Percentiles rank a stretch among this genome's conserved stretches.
These are phyloP conservation scores for Annulohypoxylon stygium DNA, from an alignment of 495 filamentous ascomycete genomes.

Conservation along the genomic window DNA sequence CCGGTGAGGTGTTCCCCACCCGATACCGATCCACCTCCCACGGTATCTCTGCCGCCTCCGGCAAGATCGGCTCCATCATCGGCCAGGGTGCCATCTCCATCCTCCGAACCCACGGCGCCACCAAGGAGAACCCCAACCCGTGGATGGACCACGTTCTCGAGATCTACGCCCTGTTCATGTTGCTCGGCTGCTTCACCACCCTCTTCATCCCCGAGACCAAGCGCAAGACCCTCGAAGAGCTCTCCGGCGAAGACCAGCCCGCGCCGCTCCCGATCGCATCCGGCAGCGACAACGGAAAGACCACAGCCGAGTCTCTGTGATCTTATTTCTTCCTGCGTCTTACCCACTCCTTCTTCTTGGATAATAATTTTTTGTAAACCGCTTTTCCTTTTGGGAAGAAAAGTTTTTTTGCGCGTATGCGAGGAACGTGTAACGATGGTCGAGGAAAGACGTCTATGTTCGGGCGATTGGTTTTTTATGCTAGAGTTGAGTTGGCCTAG, in stretches of 20 bases:
- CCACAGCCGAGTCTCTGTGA: slow-evolving; percentile 46
- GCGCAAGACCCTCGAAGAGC: slow-evolving; percentile 73
- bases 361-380: slow-evolving; percentile 2
- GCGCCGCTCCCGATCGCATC: slow-evolving; percentile 16
- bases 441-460: neutral
- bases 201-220: slow-evolving; percentile 81
- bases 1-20: slow-evolving; percentile 91
- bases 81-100: slow-evolving; percentile 67
- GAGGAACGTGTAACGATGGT: slow-evolving; percentile 18
- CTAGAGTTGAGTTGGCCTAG: neutral
- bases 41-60: slow-evolving; percentile 85
- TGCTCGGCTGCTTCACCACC: slow-evolving; percentile 74
- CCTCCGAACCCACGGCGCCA: slow-evolving; percentile 61
- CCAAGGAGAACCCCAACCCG: slow-evolving; percentile 60
- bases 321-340: neutral
- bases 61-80: slow-evolving; percentile 85
- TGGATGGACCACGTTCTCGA: slow-evolving; percentile 86
- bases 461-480: neutral
- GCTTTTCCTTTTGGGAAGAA: neutral
- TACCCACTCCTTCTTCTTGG: slow-evolving; percentile 1
- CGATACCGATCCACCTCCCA: slow-evolving; percentile 87
- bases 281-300: slow-evolving; percentile 22
- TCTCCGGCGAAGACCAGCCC: slow-evolving; percentile 64
- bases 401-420: neutral
- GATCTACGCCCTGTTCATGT: slow-evolving; percentile 86